These are phyloP conservation scores for Hypoxylon sp. DNA, from an alignment of 2,329 filamentous ascomycete species.

Conservation along the genomic window DNA sequence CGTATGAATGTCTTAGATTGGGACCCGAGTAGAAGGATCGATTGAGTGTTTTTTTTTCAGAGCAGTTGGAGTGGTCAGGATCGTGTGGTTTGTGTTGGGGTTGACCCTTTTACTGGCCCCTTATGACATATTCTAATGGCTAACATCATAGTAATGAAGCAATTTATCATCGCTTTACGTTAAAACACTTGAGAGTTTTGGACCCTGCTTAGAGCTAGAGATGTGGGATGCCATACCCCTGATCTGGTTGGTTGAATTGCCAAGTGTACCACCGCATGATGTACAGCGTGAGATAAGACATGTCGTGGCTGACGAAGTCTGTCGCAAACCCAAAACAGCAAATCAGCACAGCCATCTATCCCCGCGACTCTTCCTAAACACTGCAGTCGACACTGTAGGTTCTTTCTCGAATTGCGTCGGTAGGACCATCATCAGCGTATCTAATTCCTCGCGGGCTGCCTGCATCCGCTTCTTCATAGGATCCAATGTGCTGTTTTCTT, in stretches of 20 bases:
- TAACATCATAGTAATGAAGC: constrained; percentile 24
- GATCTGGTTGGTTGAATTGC: constrained; percentile 29
- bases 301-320: constrained; percentile 35
- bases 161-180: constrained; percentile 28
- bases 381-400: constrained; percentile 52
- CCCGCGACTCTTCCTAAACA: constrained; percentile 49
- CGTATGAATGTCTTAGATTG: constrained; percentile 26
- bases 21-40: constrained; percentile 3
- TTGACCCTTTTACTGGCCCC: neutral
- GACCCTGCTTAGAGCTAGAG: constrained; percentile 20
- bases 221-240: constrained; percentile 5
- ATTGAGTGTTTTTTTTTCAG: neutral
- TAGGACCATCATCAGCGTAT: constrained; percentile 53
- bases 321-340: constrained; percentile 22
- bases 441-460: constrained; percentile 53
- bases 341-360: constrained; percentile 45
- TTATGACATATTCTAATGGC: constrained; percentile 1
- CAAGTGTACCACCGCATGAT: constrained; percentile 30
- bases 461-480: constrained; percentile 53
- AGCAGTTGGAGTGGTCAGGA: neutral
- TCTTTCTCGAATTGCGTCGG: constrained; percentile 52
- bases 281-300: constrained; percentile 39
- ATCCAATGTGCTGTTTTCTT: constrained; percentile 31
- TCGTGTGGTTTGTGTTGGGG: neutral
- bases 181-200: constrained; percentile 26